Conservation (phyloP, 257 asterid species). For the Petunia secreta region DNA sequence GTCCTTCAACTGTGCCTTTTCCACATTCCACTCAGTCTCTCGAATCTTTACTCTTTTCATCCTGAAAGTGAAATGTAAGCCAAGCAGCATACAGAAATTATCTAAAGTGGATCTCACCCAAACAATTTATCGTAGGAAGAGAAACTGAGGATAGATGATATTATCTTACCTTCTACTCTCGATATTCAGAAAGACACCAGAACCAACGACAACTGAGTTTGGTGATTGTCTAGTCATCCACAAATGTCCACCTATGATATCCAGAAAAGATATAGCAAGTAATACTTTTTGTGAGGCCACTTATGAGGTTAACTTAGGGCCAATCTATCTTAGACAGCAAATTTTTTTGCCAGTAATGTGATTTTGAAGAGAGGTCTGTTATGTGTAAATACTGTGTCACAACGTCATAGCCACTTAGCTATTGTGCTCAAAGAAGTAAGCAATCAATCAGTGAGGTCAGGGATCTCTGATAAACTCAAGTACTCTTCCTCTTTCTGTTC, state of each 20-base stretch:
- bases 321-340: not conserved
- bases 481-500: not conserved
- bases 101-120: not conserved
- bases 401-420: not conserved
- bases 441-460: not conserved
- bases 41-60: not conserved
- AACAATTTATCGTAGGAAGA: constrained; percentile 7
- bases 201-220: not conserved
- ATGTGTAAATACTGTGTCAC: not conserved
- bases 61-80: constrained; percentile 15
- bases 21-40: constrained; percentile 2
- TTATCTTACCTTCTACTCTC: not conserved
- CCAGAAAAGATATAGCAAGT: not conserved
- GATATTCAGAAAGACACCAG: not conserved
- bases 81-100: not conserved
- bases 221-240: constrained; percentile 3
- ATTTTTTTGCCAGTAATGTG: not conserved
- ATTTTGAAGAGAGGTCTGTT: not conserved
- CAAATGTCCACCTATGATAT: not conserved
- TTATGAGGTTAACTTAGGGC: constrained; percentile 9
- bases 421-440: constrained; percentile 6
- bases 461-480: constrained; percentile 8
- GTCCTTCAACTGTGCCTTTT: not conserved
- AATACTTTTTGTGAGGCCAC: not conserved
- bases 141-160: not conserved